Evolutionary conservation across 1,139 yeast genomes (phyloP).

Genomic region (Taphrina pruni): DNA sequence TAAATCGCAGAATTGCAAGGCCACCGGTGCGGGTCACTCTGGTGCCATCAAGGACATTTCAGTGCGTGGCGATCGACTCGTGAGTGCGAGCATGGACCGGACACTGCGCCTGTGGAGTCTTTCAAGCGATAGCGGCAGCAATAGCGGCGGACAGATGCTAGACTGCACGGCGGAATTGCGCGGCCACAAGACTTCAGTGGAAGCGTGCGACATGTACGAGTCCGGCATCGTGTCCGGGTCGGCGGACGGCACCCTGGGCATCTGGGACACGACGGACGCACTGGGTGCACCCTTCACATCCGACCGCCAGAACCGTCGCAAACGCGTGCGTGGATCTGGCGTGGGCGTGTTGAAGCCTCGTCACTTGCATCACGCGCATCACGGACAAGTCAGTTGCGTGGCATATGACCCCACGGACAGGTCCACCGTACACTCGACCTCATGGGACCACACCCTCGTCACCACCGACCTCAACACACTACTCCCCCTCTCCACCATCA

Average conservation of each 20-base stretch:
- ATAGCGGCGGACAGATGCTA: slow-evolving; percentile 52
- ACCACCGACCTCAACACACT: slow-evolving; percentile 94
- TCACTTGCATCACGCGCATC: slow-evolving; percentile 23
- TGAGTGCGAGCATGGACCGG: slow-evolving; percentile 84
- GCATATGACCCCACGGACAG: slow-evolving; percentile 18
- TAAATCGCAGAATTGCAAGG: slow-evolving; percentile 41
- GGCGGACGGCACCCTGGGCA: slow-evolving; percentile 30
- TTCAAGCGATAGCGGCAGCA: slow-evolving; percentile 47
- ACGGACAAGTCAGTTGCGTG: slow-evolving; percentile 23
- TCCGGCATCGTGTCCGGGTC: slow-evolving; percentile 26
- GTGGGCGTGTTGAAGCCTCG: slow-evolving; percentile 36
- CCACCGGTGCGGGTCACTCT: slow-evolving; percentile 75
- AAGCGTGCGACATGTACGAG: slow-evolving; percentile 31
- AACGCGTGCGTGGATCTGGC: slow-evolving; percentile 28
- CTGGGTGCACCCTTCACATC: slow-evolving; percentile 13
- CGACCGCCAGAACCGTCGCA: slow-evolving; percentile 26
- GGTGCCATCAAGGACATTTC: slow-evolving; percentile 86
- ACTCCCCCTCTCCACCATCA: slow-evolving; percentile 80
- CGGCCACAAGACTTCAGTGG: slow-evolving; percentile 30
- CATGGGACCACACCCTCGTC: slow-evolving; percentile 90
- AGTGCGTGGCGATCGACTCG: slow-evolving; percentile 75
- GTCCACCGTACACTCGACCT: slow-evolving; percentile 67
- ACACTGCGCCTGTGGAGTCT: slow-evolving; percentile 85
- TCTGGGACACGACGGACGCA: slow-evolving; percentile 34
- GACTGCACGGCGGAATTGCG: slow-evolving; percentile 33